phyloP scores from a whole-genome alignment of 495 filamentous ascomycete genomes.

The Parachaetomium inaequale region DNA sequence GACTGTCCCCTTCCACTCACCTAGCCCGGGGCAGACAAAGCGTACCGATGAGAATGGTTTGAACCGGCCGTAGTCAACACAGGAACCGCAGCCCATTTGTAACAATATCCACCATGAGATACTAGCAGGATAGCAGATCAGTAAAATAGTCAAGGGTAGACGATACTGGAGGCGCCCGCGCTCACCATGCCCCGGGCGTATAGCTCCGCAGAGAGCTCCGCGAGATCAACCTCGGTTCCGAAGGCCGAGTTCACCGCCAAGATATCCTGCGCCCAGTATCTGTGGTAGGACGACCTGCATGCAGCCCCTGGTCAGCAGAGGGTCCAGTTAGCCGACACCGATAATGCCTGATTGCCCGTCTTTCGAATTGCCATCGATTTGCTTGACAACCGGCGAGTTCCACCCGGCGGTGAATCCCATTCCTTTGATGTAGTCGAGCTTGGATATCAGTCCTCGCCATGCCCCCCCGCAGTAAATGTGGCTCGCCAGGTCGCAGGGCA shows the following conservation, averaged over 20 bases:
- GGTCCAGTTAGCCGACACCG: neutral
- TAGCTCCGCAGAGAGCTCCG: slow-evolving; percentile 53
- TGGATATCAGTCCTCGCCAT: slow-evolving; percentile 66
- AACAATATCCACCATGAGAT: slow-evolving; percentile 76
- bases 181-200: slow-evolving; percentile 60
- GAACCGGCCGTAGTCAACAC: slow-evolving; percentile 59
- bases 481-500: slow-evolving; percentile 46
- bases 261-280: slow-evolving; percentile 72
- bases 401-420: slow-evolving; percentile 83
- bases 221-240: slow-evolving; percentile 63
- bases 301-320: neutral
- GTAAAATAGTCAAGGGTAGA: neutral
- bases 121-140: slow-evolving; percentile 31
- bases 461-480: slow-evolving; percentile 71
- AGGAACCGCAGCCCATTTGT: slow-evolving; percentile 58
- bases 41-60: slow-evolving; percentile 59
- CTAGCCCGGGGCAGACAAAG: neutral
- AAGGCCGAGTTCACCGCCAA: slow-evolving; percentile 62
- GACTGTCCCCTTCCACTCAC: too few species aligned
- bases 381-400: slow-evolving; percentile 71
- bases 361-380: slow-evolving; percentile 49
- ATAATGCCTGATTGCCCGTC: slow-evolving; percentile 49
- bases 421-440: slow-evolving; percentile 66
- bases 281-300: slow-evolving; percentile 56
- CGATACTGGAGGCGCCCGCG: neutral